Evolutionary conservation across 2,329 filamentous ascomycete genomes (phyloP), one percentile per base, ranked within the genome.

Genomic region (Arthrinium puccinioides): DNA sequence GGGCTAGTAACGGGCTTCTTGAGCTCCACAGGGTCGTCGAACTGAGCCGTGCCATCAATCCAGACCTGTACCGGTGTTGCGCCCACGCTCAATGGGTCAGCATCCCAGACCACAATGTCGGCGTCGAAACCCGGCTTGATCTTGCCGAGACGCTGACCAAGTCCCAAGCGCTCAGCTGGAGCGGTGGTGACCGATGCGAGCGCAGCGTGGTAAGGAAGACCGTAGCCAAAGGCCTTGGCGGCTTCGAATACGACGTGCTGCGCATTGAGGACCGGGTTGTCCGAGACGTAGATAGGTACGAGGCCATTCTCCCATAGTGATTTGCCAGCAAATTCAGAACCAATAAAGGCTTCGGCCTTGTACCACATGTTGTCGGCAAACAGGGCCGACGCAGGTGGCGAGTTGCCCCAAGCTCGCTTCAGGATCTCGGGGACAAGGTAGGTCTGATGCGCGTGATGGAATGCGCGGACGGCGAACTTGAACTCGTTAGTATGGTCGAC

Each of bases 361-460:
- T 84, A 85, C 54, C 74, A 82, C 75, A 83, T 83, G 52, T 79
- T 82, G 50, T 84, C 79, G 9, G 81, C 79, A 47, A 85, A 85
- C 4, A 83, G 61, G n/a, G 74, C 80, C 13, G 67, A 72, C 4
- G 69, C 72, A n/a, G 71, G 74, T 13, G 71, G 56, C 1, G 65
- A 64, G 10, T 64, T 67, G 11, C 74, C 74, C 59, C 67, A 78
- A 1, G 70, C 69, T 33, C 73, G 66, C 49, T 75, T 76, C 4
- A 79, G 61, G 19, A 78, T 71, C 66, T 85, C 80, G 1, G 81
- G 80, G 0, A 84, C 71, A 1, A 84, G 59, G 46, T 68, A 84
- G 0, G 80, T 80, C 47, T 81, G 72, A 40, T 84, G 76, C 4
- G 81, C 81, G 48, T 85, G 81, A 52, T 85, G 81, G 49, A 85